These are phyloP conservation scores for Luvunga scandens DNA, from an alignment of 345 rosid species.

Conservation along the genomic window DNA sequence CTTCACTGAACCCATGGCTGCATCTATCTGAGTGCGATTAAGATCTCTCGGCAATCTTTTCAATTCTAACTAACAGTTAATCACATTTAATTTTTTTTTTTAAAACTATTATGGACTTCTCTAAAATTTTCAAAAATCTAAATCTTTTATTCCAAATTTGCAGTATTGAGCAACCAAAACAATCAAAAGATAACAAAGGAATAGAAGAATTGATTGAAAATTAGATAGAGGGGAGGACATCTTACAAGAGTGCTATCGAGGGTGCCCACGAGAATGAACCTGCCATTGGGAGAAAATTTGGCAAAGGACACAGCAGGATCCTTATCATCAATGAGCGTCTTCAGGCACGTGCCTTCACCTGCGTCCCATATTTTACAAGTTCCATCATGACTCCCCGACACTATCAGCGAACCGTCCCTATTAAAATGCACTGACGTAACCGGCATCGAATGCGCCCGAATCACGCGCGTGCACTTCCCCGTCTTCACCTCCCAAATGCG, in stretches of 20 bases:
- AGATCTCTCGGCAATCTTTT: not conserved
- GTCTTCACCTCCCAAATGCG: constrained; percentile 96
- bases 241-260: constrained; percentile 87
- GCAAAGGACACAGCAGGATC: constrained; percentile 80
- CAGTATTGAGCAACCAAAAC: not conserved
- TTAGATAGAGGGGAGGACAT: not conserved
- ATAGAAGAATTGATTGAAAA: not conserved
- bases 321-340: constrained; percentile 74
- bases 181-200: not conserved
- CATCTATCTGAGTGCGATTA: not conserved
- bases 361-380: constrained; percentile 96
- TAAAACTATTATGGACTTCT: not conserved
- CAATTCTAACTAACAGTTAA: not conserved
- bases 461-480: constrained; percentile 57
- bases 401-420: constrained; percentile 89
- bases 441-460: constrained; percentile 81
- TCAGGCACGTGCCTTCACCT: constrained; percentile 64
- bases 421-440: constrained; percentile 80
- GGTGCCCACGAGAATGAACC: constrained; percentile 82
- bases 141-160: not conserved
- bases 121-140: not conserved
- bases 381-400: constrained; percentile 88
- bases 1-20: not conserved
- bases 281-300: constrained; percentile 92
- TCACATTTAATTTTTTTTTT: not conserved